These are phyloP conservation scores for Rhynchosporium graminicola DNA, from an alignment of 2,329 filamentous ascomycete species.

Conservation along the genomic window DNA sequence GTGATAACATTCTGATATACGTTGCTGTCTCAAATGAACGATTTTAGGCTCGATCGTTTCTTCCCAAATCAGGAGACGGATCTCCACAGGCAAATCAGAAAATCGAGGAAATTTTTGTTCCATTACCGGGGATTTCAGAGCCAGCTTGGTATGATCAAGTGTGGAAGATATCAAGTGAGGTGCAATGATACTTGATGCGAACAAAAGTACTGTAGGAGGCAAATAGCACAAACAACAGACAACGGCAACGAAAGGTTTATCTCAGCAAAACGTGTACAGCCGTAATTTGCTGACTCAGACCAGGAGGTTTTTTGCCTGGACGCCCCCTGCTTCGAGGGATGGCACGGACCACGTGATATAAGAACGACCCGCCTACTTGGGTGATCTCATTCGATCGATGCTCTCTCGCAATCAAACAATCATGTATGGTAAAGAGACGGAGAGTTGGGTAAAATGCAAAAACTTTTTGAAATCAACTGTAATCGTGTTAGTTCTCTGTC, in stretches of 20 bases:
- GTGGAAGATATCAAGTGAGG: constrained; percentile 1
- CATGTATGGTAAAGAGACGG: background rate
- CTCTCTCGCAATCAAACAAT: too few relatives aligned
- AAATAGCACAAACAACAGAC: background rate
- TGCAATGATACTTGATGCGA: background rate
- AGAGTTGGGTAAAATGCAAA: background rate
- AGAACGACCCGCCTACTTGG: background rate
- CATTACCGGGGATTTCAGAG: background rate
- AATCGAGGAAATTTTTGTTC: constrained; percentile 1
- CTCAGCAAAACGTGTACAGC: constrained; percentile 1
- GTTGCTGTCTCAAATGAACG: constrained; percentile 9
- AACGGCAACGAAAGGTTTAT: background rate
- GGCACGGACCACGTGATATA: background rate
- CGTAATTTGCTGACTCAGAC: constrained; percentile 7
- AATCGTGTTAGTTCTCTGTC: constrained; percentile 5
- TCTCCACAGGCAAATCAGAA: constrained; percentile 10
- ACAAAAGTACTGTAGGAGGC: background rate
- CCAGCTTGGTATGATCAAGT: background rate
- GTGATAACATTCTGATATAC: constrained; percentile 10
- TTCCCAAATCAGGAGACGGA: constrained; percentile 11
- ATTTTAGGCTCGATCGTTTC: background rate
- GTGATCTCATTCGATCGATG: background rate
- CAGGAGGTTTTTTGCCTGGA: constrained; percentile 2
- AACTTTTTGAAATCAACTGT: background rate
- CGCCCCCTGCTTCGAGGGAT: constrained; percentile 4